Percentiles rank a stretch among this genome's conserved stretches.
Conservation (phyloP, 1,284 basidiomycete species). For the Heterobasidion occidentale region DNA sequence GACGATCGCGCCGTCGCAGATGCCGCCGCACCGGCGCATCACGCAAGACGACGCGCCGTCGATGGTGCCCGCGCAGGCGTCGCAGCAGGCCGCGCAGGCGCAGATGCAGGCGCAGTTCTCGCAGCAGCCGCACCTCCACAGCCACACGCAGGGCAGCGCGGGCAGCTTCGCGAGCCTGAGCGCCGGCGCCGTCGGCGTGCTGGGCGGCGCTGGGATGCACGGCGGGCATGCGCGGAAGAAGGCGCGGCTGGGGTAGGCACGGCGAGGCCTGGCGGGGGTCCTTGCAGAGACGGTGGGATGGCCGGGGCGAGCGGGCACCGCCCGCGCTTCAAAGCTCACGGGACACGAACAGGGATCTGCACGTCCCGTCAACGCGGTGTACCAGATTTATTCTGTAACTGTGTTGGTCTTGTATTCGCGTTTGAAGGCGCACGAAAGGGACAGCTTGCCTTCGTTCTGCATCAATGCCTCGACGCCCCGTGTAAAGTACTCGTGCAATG, state of each 20-base stretch:
- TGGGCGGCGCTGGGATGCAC: slow-evolving; percentile 10
- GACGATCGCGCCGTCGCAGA: slow-evolving; percentile 42
- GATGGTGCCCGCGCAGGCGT: slow-evolving; percentile 56
- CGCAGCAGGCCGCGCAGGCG: slow-evolving; percentile 8
- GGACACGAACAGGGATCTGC: too few species aligned
- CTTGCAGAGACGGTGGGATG: too few species aligned
- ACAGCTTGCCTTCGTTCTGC: too few species aligned
- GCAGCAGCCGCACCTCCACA: slow-evolving; percentile 26
- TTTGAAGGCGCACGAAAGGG: too few species aligned
- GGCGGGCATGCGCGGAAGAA: slow-evolving; percentile 35
- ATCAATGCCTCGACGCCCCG: too few species aligned
- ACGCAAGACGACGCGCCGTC: slow-evolving; percentile 75
- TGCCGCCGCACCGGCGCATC: slow-evolving; percentile 66
- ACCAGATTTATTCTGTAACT: too few species aligned
- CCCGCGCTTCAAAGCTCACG: too few species aligned
- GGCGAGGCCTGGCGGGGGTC: too few species aligned
- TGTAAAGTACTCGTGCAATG: too few species aligned
- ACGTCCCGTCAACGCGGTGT: too few species aligned
- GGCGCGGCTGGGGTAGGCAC: slow-evolving; percentile 28
- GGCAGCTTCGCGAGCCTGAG: slow-evolving; percentile 44
- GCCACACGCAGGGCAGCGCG: slow-evolving; percentile 28
- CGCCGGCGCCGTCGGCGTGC: slow-evolving; percentile 26
- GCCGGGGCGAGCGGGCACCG: too few species aligned
- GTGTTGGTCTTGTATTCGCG: too few species aligned
- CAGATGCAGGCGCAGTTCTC: slow-evolving; percentile 29